A percentile compares a stretch with the other conserved stretches of the same genome.
phyloP scores from a whole-genome alignment of 352 stramenopile genomes.

The Globisporangium paddicum region DNA sequence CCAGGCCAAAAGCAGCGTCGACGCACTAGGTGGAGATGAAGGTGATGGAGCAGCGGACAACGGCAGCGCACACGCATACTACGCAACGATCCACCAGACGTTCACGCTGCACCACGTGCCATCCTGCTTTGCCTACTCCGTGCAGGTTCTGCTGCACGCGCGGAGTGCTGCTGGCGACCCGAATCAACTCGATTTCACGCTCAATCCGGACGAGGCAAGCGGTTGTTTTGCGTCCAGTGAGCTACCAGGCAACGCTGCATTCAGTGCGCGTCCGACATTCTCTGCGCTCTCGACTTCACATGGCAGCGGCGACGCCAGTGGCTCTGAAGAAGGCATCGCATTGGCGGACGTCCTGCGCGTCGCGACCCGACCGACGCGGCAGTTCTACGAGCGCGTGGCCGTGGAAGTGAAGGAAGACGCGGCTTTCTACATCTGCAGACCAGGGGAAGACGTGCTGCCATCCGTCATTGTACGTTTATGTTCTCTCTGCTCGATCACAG shows the following conservation, averaged over 20 bases:
- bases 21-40: slow-evolving; percentile 5
- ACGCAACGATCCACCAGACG: slow-evolving; percentile 37
- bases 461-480: slow-evolving; percentile 2
- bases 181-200: slow-evolving; percentile 20
- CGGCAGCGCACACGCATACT: slow-evolving; percentile 22
- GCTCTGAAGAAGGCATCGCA: slow-evolving; percentile 6
- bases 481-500: background rate
- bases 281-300: slow-evolving; percentile 24
- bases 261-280: slow-evolving; percentile 41
- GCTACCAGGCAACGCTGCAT: slow-evolving; percentile 39
- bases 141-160: slow-evolving; percentile 28
- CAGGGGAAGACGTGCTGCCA: background rate
- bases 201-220: slow-evolving; percentile 1
- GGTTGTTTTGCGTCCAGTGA: slow-evolving; percentile 4
- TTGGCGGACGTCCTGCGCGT: slow-evolving; percentile 40
- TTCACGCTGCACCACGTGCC: slow-evolving; percentile 31
- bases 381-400: slow-evolving; percentile 33
- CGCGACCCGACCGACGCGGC: slow-evolving; percentile 29
- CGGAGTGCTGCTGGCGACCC: slow-evolving; percentile 22
- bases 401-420: slow-evolving; percentile 29
- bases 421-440: slow-evolving; percentile 26
- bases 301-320: slow-evolving; percentile 7
- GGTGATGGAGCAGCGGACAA: slow-evolving; percentile 7
- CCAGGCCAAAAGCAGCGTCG: slow-evolving; percentile 22
- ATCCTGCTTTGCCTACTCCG: slow-evolving; percentile 29